Evolutionary conservation across 2,329 filamentous ascomycete genomes (phyloP), one percentile per base, ranked within the genome.

Genomic region (Trichoderma koningiopsis): DNA sequence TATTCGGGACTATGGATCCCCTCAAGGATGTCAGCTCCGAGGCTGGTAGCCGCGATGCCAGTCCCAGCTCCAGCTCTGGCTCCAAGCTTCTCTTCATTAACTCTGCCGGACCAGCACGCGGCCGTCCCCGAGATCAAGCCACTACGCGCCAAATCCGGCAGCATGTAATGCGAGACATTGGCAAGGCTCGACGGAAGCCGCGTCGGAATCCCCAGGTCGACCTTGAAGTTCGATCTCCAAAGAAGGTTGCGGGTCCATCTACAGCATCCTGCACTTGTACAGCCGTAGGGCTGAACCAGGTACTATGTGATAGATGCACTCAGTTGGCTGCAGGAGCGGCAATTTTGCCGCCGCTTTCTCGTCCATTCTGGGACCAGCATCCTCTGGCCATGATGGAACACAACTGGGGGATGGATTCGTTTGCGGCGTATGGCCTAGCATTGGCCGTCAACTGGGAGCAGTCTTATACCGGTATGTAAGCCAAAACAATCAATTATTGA

Each of bases 121-220:
- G 62, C 10, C 19, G 24, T n/a, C 47, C 63, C 19, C 56, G 47
- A n/a, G 61, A 70, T 61, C 52, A 60, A 16, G 27, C 31, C 49
- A 68, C 68, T 6, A 68, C 53, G 35, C 62, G 53, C 63, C 47
- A 60, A 19, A 70, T 68, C 11, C 68, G 63, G 29, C 68, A 60
- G 47, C 68, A 70, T 47, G 57, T 68, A 47, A 70, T 70, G 68
- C 55, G 62, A 47, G 63, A 70, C 10, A 70, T 70, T 43, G 68
- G 68, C 31, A 70, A 61, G 22, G 37, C 62, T 53, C 62, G 68
- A 31, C 68, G 68, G 22, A 70, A 70, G 57, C 68, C 68, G 16
- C 68, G 31, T 16, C 55, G 68, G 14, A 68, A 70, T n/a, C 68
- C 68, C 2, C 68, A 68, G 31, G 49, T 70, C 5, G 31, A 70